phyloP scores from a whole-genome alignment of 2,329 filamentous ascomycete genomes.

The Colletotrichum plurivorum region DNA sequence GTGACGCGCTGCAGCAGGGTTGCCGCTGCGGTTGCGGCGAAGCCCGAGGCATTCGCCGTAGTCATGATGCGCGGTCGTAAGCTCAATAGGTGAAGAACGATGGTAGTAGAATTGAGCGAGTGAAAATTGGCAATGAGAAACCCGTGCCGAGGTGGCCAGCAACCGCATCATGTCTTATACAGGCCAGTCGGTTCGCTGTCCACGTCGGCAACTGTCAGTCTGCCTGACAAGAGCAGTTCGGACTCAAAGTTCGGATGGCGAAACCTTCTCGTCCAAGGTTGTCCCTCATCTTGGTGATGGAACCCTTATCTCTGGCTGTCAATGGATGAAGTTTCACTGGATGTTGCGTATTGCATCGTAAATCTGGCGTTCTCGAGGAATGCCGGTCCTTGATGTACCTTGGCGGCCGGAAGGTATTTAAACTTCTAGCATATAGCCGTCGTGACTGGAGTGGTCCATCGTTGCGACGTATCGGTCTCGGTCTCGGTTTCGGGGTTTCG shows the following conservation, averaged over 20 bases:
- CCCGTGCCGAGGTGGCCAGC: no score
- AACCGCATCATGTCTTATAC: neutral
- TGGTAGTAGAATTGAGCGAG: no score
- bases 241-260: slow-evolving; percentile 15
- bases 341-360: neutral
- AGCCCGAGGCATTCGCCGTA: neutral
- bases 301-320: neutral
- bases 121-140: no score
- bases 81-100: neutral
- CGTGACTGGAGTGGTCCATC: neutral
- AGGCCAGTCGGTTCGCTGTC: neutral
- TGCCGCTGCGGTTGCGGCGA: slow-evolving; percentile 1
- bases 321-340: slow-evolving; percentile 3
- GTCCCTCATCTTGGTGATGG: slow-evolving; percentile 2
- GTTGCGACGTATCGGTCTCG: slow-evolving; percentile 14
- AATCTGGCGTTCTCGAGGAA: neutral
- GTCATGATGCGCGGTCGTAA: neutral
- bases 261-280: neutral
- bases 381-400: neutral
- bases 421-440: neutral
- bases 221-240: neutral
- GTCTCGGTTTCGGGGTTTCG: slow-evolving; percentile 18
- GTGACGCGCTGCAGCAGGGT: slow-evolving; percentile 6
- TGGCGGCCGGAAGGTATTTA: neutral
- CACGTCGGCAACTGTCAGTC: neutral